Base-by-base conservation (phyloP, 2,329 filamentous ascomycete genomes). In the Chrysoporthe cubensis region DNA sequence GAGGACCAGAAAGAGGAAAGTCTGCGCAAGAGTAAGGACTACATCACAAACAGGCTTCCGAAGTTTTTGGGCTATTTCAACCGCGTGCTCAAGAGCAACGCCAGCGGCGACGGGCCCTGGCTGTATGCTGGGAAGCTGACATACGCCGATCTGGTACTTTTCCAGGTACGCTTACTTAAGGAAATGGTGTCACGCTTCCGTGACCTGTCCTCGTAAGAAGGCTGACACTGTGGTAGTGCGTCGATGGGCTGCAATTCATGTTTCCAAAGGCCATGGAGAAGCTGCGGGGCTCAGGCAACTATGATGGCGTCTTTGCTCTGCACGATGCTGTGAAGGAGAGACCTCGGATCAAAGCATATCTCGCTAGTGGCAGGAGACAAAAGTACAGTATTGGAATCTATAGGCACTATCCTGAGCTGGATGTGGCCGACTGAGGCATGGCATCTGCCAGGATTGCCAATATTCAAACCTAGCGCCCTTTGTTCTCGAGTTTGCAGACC, bases 41-140 rank as follows among this genome's bases (percentile, higher is more conserved):
- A 89, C 67, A 80, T 88, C 9, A 78, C 84, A 65, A 84, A 81
- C 56, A 82, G 92, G 1, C 80, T 94, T 43, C 91, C 91, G 21
- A 94, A 93, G 79, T 93, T 89, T 74, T 78, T 94, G 32, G 83
- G 79, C 1, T 93, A 91, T 76, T 91, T 93, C 71, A 87, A 93
- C 80, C 81, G 89, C 1, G 85, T 90, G 21, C 75, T 95, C 5
- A 80, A 81, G 71, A 82, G 83, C 8, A 87, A 89, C 72, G 81
- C 85, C 42, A 85, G 83, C 68, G 82, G 83, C 0, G 85, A 87
- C 0, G 81, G 87, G 5, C 87, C 87, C 34, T 93, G 89, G 83
- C 76, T 95, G 0, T 89, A 92, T 58, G 90, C 88, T 0, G 84
- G 82, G 0, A 80, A 80, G 70, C 72, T 94, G 70, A 91, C 88